Evolutionary conservation across 352 stramenopile genomes (phyloP).

Genomic region (Sclerospora graminicola): DNA sequence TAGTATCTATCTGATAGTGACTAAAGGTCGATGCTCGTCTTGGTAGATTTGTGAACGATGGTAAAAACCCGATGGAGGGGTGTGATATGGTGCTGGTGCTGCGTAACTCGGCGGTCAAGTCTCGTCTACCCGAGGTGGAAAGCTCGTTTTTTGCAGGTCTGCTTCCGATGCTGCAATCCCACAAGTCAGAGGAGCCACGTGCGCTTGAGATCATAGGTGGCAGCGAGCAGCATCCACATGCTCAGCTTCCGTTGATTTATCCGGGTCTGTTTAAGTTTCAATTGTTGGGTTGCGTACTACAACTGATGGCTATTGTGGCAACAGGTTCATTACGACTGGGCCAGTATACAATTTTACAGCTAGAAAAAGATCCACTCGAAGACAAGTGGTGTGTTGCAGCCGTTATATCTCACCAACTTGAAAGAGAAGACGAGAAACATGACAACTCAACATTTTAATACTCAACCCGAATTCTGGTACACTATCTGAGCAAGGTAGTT

Average conservation of each 20-base stretch:
- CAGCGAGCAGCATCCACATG: slow-evolving; percentile 30
- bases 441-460: slow-evolving; percentile 8
- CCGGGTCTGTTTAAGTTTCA: slow-evolving; percentile 26
- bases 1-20: neutral
- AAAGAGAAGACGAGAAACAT: slow-evolving; percentile 14
- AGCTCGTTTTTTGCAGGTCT: slow-evolving; percentile 27
- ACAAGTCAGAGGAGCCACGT: slow-evolving; percentile 15
- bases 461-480: neutral
- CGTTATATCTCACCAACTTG: slow-evolving; percentile 32
- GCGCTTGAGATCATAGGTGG: slow-evolving; percentile 53
- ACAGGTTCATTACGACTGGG: slow-evolving; percentile 51
- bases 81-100: slow-evolving; percentile 54
- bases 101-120: slow-evolving; percentile 35
- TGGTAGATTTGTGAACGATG: slow-evolving; percentile 42
- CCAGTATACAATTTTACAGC: slow-evolving; percentile 68
- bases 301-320: slow-evolving; percentile 1
- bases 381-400: slow-evolving; percentile 38
- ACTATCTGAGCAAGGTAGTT: too few relatives aligned
- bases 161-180: slow-evolving; percentile 23
- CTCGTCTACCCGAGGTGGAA: slow-evolving; percentile 27
- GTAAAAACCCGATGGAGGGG: slow-evolving; percentile 39
- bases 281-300: neutral
- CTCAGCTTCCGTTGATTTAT: slow-evolving; percentile 43
- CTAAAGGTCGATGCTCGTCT: slow-evolving; percentile 1
- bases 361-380: slow-evolving; percentile 39